These are phyloP conservation scores for Zygosaccharomyces siamensis DNA, from an alignment of 805 yeast species.

Conservation along the genomic window DNA sequence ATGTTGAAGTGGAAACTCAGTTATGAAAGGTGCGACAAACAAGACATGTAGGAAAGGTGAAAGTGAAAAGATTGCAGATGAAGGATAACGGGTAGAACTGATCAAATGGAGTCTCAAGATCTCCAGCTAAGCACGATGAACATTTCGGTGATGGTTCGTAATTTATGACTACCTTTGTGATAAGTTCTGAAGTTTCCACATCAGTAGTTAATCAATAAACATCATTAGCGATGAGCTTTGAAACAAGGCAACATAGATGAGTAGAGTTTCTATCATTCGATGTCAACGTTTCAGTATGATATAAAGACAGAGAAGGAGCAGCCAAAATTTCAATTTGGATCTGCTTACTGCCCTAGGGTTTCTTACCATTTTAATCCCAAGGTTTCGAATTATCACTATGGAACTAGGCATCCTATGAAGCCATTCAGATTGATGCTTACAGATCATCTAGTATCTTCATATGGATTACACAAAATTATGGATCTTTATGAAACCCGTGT, in stretches of 20 bases:
- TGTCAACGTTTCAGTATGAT: constrained; percentile 39
- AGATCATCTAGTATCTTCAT: constrained; percentile 81
- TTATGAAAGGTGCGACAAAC: neutral
- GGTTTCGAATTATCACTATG: constrained; percentile 80
- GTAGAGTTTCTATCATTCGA: neutral
- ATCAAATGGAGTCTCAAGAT: neutral
- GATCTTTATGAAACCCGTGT: constrained; percentile 79
- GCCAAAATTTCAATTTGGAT: constrained; percentile 45
- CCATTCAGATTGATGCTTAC: constrained; percentile 92
- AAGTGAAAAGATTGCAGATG: neutral
- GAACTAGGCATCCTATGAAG: constrained; percentile 96
- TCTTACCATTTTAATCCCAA: constrained; percentile 86
- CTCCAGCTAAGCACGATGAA: neutral
- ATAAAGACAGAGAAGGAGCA: constrained; percentile 38
- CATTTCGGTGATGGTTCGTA: neutral
- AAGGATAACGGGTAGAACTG: neutral
- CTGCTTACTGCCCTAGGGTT: constrained; percentile 52
- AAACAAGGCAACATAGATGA: neutral
- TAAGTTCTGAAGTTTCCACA: neutral
- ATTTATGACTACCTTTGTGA: neutral
- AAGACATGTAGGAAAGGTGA: neutral
- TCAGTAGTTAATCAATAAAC: neutral
- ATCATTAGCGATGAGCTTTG: neutral
- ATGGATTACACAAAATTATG: constrained; percentile 84
- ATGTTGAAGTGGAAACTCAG: no score